Percentiles rank a stretch among this genome's conserved stretches.
phyloP scores from a whole-genome alignment of 805 yeast genomes.

The Komagataella kurtzmanii region DNA sequence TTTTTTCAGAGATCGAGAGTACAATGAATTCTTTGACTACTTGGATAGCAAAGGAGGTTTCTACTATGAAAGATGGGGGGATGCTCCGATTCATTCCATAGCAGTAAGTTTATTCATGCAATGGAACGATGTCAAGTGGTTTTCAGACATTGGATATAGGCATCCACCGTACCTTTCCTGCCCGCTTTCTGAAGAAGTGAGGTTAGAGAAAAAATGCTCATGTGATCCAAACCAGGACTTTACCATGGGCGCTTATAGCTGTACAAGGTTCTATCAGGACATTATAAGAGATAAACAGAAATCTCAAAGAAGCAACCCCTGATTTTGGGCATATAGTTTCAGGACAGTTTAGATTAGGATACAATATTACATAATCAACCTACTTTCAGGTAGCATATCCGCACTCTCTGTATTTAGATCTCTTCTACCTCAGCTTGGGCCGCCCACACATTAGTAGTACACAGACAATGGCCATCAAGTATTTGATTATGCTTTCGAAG shows the following conservation, averaged over 20 bases:
- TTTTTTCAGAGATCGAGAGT: conserved; percentile 44
- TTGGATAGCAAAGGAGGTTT: conserved; percentile 66
- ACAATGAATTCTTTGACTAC: conserved; percentile 44
- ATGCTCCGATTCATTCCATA: conserved; percentile 40
- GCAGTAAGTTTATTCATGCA: conserved; percentile 22
- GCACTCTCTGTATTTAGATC: not conserved
- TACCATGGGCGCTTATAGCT: conserved; percentile 4
- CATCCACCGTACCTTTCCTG: conserved; percentile 22
- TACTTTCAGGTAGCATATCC: not conserved
- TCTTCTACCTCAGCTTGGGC: conserved; percentile 4
- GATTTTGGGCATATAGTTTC: not conserved
- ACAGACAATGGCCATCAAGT: conserved; percentile 58
- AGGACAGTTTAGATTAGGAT: not conserved
- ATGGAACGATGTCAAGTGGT: conserved; percentile 15
- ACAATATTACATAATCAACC: not conserved
- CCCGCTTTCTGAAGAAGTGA: conserved; percentile 10
- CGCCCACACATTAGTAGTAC: conserved; percentile 4
- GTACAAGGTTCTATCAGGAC: conserved; percentile 4
- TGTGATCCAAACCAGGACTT: conserved; percentile 19
- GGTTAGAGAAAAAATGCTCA: conserved; percentile 11
- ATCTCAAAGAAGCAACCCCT: too few species aligned
- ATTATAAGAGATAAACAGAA: not conserved
- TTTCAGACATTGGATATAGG: conserved; percentile 18
- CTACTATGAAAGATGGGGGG: conserved; percentile 88
- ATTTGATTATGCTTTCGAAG: conserved; percentile 69